Evolutionary conservation across 176 grass and related monocot species (phyloP), one percentile per base, ranked within the genome.

Genomic region (Lolium rigidum): DNA sequence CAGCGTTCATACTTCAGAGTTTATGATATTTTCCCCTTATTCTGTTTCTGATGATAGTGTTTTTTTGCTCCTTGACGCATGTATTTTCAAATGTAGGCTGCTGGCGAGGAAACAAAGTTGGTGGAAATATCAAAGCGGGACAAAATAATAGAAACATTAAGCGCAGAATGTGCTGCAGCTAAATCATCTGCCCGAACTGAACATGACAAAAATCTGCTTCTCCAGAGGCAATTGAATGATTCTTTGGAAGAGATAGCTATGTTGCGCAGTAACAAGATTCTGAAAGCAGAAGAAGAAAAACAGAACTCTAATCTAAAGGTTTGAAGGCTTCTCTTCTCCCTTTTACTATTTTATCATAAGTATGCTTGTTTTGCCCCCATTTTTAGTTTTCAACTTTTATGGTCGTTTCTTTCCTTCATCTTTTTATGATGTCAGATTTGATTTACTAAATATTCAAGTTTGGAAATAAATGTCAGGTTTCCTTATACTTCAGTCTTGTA

Each of bases 251-350:
- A 98, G 81, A 86, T 92, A 77, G 52, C 82, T 80, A 80, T 87
- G 74, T 62, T 90, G 68, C 83, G 54, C 84, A 90, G 82, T 87
- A 94, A 79, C 64, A 87, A 91, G 39, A 65, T 76, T 86, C 79
- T 87, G 88, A 90, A 87, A 82, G 81, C 51, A 77, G 86, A 94
- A 89, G 70, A 90, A 52, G 90, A 95, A 70, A 90, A 94, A 6
- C 92, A 95, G 74, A 98, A 94, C 52, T 89, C 84, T 58, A 60
- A 87, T 60, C 84, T 98, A 28, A 94, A 98, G 94, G 97, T 95
- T 80, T 74, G 77, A 76, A 81, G 50, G 14, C 76, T 81, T 66
- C 37, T 76, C 48, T n/a, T 81, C 50, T 70, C 14, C 18, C 70
- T 69, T 62, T 26, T 79, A 54, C 87, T 79, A 43, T 76, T 50